Percentiles rank a stretch among this genome's conserved stretches.
phyloP scores from a whole-genome alignment of 495 filamentous ascomycete species.

The Daldinia grandis region DNA sequence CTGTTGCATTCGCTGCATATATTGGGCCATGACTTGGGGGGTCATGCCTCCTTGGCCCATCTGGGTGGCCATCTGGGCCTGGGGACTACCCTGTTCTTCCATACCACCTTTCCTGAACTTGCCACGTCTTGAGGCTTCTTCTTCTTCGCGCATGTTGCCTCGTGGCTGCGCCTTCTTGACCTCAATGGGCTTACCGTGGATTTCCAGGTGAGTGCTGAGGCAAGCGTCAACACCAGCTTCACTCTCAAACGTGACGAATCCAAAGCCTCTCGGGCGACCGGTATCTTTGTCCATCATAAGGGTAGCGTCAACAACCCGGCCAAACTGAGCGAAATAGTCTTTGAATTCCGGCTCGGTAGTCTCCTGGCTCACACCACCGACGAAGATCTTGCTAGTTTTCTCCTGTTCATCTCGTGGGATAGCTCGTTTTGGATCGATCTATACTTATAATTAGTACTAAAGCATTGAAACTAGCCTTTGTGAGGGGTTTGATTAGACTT shows the following conservation, averaged over 20 bases:
- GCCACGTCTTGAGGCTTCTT: constrained; percentile 75
- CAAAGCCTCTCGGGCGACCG: constrained; percentile 91
- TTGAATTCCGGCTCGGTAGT: constrained; percentile 95
- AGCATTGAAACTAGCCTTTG: not conserved
- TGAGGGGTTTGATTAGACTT: constrained; percentile 51
- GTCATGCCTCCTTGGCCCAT: constrained; percentile 74
- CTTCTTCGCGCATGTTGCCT: constrained; percentile 92
- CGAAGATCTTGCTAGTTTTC: constrained; percentile 97
- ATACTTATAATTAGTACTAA: constrained; percentile 23
- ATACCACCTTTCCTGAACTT: constrained; percentile 61
- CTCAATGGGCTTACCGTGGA: constrained; percentile 94
- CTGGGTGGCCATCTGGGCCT: constrained; percentile 53
- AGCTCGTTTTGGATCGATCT: constrained; percentile 98
- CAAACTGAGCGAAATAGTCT: constrained; percentile 95
- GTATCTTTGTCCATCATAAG: constrained; percentile 99
- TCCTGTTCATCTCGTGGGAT: constrained; percentile 98
- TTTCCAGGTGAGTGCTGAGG: constrained; percentile 79
- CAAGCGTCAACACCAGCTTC: constrained; percentile 95
- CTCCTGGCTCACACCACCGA: constrained; percentile 96
- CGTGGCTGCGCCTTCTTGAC: constrained; percentile 98
- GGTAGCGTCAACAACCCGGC: constrained; percentile 94
- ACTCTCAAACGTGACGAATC: constrained; percentile 98
- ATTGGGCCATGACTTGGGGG: constrained; percentile 96
- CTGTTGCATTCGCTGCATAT: constrained; percentile 96
- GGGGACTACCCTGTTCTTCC: constrained; percentile 52